Evolutionary conservation across 805 yeast species (phyloP).

Genomic region (Teunomyces gatunensis): DNA sequence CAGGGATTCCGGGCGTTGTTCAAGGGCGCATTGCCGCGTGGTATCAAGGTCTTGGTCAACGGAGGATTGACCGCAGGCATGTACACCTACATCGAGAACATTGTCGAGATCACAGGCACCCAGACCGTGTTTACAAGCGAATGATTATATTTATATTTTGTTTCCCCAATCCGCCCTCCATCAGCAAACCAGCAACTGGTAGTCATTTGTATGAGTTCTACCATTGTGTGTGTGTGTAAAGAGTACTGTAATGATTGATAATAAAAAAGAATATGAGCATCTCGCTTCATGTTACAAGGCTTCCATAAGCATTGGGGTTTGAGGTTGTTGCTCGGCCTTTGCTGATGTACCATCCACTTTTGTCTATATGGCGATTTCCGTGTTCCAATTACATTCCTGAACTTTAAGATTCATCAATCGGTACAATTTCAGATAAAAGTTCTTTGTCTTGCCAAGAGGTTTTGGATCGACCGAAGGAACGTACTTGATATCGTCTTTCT

Average conservation of each 20-base stretch:
- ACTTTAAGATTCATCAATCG: not conserved
- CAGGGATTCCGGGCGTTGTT: constrained; percentile 33
- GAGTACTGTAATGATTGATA: not conserved
- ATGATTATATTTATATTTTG: not conserved
- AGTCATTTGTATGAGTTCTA: not conserved
- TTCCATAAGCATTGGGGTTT: too few species aligned
- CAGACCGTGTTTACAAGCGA: constrained; percentile 28
- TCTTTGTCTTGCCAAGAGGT: too few species aligned
- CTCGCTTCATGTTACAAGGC: too few species aligned
- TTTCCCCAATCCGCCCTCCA: not conserved
- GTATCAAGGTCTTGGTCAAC: constrained; percentile 65
- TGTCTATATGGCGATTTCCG: not conserved
- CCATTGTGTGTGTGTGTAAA: not conserved
- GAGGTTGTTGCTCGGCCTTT: not conserved
- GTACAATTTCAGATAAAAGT: too few species aligned
- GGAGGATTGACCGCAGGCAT: constrained; percentile 69
- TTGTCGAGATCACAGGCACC: constrained; percentile 35
- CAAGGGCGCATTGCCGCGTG: constrained; percentile 53
- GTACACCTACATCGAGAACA: constrained; percentile 55
- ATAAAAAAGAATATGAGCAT: too few species aligned
- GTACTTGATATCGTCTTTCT: not conserved
- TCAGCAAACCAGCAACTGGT: not conserved
- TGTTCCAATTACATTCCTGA: not conserved
- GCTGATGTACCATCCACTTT: not conserved
- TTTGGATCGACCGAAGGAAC: not conserved